Evolutionary conservation across 371 early-diverging fungal genomes (phyloP).

Genomic region (Cokeromyces recurvatus): DNA sequence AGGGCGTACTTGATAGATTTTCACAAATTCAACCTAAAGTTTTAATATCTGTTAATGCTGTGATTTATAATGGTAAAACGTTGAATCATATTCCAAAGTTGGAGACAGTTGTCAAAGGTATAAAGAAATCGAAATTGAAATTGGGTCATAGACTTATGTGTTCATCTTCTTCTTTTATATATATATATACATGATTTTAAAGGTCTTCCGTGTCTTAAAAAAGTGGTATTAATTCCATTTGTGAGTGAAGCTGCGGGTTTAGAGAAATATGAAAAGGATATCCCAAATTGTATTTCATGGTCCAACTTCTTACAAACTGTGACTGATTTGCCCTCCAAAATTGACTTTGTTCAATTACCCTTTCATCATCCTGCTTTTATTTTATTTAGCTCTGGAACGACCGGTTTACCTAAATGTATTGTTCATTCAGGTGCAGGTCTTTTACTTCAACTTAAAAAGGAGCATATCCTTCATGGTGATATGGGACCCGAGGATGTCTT

Average conservation of each 20-base stretch:
- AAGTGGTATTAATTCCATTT: constrained; percentile 77
- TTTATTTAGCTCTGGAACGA: constrained; percentile 97
- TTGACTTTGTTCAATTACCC: constrained; percentile 78
- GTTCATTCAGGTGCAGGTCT: constrained; percentile 94
- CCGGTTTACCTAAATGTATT: constrained; percentile 97
- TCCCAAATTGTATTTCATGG: constrained; percentile 45
- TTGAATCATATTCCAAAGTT: constrained; percentile 82
- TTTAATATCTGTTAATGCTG: constrained; percentile 86
- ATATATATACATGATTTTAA: too few species aligned
- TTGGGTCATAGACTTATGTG: too few species aligned
- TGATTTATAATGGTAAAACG: constrained; percentile 84
- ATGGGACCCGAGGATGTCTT: constrained; percentile 72
- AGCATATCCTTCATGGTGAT: constrained; percentile 86
- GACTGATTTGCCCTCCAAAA: constrained; percentile 28
- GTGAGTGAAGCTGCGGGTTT: constrained; percentile 25
- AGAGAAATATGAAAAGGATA: background rate
- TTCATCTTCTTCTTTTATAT: too few species aligned
- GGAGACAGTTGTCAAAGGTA: constrained; percentile 61
- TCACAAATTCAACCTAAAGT: constrained; percentile 92
- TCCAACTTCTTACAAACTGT: constrained; percentile 41
- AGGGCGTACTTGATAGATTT: constrained; percentile 94
- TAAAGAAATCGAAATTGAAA: too few species aligned
- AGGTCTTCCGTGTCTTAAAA: constrained; percentile 54
- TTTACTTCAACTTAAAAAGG: constrained; percentile 90
- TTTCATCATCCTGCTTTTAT: constrained; percentile 95